Conservation (phyloP, 2,329 filamentous ascomycete genomes). For the Claviceps digitariae region DNA sequence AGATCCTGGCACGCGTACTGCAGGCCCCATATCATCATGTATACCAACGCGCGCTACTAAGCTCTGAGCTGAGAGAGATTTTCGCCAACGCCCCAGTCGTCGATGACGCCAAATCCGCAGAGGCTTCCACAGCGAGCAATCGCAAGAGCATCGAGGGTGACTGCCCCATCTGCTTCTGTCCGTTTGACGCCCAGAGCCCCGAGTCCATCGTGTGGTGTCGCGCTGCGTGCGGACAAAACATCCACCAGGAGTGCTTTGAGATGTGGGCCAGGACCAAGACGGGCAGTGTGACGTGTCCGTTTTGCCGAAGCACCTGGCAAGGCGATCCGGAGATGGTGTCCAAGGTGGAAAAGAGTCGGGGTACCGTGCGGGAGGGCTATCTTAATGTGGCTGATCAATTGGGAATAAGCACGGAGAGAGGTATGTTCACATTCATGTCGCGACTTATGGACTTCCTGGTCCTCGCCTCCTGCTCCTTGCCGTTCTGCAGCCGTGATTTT, state of each 20-base stretch:
- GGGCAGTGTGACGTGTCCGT: constrained; percentile 40
- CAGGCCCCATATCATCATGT: constrained; percentile 40
- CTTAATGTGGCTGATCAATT: constrained; percentile 47
- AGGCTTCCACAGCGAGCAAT: constrained; percentile 17
- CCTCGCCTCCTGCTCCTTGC: background rate
- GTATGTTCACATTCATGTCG: constrained; percentile 18
- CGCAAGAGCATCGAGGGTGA: constrained; percentile 39
- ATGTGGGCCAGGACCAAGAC: constrained; percentile 37
- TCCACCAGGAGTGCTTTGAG: constrained; percentile 39
- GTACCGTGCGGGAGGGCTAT: constrained; percentile 38
- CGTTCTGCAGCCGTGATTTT: background rate
- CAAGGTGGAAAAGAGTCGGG: constrained; percentile 28
- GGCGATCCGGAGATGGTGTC: constrained; percentile 27
- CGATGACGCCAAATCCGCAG: constrained; percentile 23
- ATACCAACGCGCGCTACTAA: constrained; percentile 49
- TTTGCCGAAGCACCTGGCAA: constrained; percentile 45
- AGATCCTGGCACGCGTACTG: constrained; percentile 46
- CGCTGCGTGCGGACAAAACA: constrained; percentile 40
- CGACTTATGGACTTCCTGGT: background rate
- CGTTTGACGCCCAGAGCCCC: constrained; percentile 22
- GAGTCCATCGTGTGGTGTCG: constrained; percentile 36
- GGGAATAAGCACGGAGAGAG: constrained; percentile 40
- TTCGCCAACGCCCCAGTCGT: constrained; percentile 24
- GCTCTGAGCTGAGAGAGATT: constrained; percentile 44
- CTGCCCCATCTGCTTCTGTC: constrained; percentile 44